These are phyloP conservation scores for Ophiocordyceps camponoti-floridani DNA, from an alignment of 2,329 filamentous ascomycete species.

Conservation along the genomic window DNA sequence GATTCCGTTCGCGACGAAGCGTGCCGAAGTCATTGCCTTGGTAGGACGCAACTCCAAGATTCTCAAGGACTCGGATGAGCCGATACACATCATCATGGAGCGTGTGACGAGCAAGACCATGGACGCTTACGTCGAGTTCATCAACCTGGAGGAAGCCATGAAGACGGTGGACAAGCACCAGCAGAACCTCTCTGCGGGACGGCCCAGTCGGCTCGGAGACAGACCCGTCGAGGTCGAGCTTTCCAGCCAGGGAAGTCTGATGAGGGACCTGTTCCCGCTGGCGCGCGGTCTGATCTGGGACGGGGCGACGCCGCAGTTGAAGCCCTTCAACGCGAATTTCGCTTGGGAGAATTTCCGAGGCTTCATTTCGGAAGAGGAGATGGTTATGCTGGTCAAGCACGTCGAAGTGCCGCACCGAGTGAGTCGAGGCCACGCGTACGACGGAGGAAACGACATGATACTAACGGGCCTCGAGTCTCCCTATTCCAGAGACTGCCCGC, in stretches of 20 bases:
- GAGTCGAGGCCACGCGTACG: conserved; percentile 13
- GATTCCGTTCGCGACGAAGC: conserved; percentile 37
- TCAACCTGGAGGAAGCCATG: conserved; percentile 31
- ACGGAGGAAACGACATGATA: too few relatives aligned
- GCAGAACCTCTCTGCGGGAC: conserved; percentile 17
- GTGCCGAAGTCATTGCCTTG: conserved; percentile 38
- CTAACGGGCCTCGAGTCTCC: conserved; percentile 25
- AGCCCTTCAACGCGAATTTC: conserved; percentile 15
- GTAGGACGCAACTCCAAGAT: conserved; percentile 39
- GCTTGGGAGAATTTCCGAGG: conserved; percentile 37
- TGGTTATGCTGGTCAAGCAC: conserved; percentile 45
- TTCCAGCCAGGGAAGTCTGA: conserved; percentile 35
- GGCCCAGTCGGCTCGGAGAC: conserved; percentile 33
- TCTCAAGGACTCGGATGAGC: conserved; percentile 33
- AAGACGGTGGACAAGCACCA: conserved; percentile 31
- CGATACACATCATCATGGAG: conserved; percentile 47
- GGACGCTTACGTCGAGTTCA: conserved; percentile 42
- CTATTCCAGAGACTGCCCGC: conserved; percentile 41
- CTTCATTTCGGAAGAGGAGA: conserved; percentile 43
- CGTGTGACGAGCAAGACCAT: conserved; percentile 43
- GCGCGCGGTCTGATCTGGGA: conserved; percentile 38
- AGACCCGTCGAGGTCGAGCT: conserved; percentile 38
- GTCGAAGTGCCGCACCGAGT: conserved; percentile 44
- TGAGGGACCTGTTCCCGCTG: conserved; percentile 44
- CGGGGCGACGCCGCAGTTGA: conserved; percentile 22